These are phyloP conservation scores for Groenewaldozyma auringiensis DNA, from an alignment of 1,139 yeast species.

Conservation along the genomic window DNA sequence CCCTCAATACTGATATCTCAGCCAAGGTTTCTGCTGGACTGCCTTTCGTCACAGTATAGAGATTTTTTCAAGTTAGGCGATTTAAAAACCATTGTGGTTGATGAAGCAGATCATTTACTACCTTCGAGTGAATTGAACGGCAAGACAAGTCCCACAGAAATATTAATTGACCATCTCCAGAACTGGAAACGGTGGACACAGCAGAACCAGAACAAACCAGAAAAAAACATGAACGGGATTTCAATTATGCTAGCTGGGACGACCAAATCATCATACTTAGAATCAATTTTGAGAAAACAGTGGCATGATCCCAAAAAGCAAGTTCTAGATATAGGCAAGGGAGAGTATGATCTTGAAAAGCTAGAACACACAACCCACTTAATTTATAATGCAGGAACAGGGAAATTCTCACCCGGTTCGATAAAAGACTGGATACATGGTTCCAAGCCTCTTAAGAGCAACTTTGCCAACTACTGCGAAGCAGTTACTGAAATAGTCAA, in stretches of 20 bases:
- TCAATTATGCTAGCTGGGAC: background rate
- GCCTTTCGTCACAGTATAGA: conserved; percentile 2
- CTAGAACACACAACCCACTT: background rate
- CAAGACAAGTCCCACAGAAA: conserved; percentile 1
- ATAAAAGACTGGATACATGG: background rate
- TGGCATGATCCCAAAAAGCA: background rate
- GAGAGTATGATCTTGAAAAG: background rate
- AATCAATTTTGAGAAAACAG: background rate
- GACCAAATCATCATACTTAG: background rate
- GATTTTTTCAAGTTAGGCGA: background rate
- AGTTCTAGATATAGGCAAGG: background rate
- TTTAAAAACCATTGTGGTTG: background rate
- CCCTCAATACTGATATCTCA: background rate
- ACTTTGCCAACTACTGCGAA: background rate
- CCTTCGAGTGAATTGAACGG: background rate
- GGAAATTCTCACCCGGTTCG: too few species aligned
- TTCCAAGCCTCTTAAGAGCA: background rate
- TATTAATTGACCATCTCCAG: background rate
- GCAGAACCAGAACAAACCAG: background rate
- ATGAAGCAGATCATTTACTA: conserved; percentile 1
- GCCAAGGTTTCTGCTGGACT: conserved; percentile 3
- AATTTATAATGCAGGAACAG: background rate
- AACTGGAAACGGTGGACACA: background rate
- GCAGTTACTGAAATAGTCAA: background rate
- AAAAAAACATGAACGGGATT: background rate